Evolutionary conservation across 371 early-diverging fungal genomes (phyloP).

Genomic region (Cokeromyces recurvatus): DNA sequence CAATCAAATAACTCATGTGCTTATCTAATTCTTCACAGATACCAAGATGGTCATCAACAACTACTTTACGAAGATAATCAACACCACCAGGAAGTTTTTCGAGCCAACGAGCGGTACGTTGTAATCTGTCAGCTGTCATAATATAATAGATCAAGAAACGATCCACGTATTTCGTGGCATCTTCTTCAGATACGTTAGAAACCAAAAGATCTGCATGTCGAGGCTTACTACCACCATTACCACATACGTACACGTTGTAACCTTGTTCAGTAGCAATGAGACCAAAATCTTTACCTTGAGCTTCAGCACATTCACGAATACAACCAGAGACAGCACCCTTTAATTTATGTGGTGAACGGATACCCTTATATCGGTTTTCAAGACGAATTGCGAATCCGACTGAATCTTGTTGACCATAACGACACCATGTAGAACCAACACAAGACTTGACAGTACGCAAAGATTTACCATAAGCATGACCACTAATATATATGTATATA

Average conservation of each 20-base stretch:
- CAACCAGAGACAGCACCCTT: constrained; percentile 62
- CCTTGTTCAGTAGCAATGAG: constrained; percentile 70
- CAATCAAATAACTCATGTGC: constrained; percentile 55
- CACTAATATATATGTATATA: too few relatives aligned
- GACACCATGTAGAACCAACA: constrained; percentile 67
- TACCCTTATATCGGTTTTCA: constrained; percentile 65
- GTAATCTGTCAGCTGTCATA: constrained; percentile 59
- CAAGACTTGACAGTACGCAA: constrained; percentile 72
- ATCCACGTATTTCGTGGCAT: constrained; percentile 55
- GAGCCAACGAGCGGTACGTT: constrained; percentile 66
- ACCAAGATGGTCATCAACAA: constrained; percentile 60
- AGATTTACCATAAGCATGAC: constrained; percentile 70
- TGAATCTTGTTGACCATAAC: constrained; percentile 65
- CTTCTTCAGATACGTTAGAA: constrained; percentile 48
- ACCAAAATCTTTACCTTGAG: constrained; percentile 56
- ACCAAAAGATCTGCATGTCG: constrained; percentile 62
- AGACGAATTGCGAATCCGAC: constrained; percentile 63
- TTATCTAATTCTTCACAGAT: constrained; percentile 56
- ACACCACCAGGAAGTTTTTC: constrained; percentile 69
- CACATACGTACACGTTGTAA: constrained; percentile 65
- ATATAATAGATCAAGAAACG: constrained; percentile 72
- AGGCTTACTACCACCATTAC: constrained; percentile 66
- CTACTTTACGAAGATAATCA: constrained; percentile 52
- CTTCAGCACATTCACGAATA: constrained; percentile 68
- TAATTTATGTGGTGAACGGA: constrained; percentile 65